Evolutionary conservation across 257 asterid genomes (phyloP), one percentile per base, ranked within the genome.

Genomic region (Primulina eburnea): DNA sequence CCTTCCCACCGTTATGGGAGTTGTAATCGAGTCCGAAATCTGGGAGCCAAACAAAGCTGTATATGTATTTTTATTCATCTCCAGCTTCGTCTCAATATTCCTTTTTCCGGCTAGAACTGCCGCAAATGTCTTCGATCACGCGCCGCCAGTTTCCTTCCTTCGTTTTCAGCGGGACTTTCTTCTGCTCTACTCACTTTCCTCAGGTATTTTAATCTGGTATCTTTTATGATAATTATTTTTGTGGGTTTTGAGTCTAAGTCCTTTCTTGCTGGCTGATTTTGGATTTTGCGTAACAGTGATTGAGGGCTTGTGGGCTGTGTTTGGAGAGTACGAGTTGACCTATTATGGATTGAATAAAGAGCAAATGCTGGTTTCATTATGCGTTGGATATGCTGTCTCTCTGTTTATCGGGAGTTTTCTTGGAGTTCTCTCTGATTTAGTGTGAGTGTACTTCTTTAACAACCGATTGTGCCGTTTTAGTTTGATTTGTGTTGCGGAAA

Each of bases 261-360:
- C 57, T 47, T 30, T 65, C 18, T 63, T n/a, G 65, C 73, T 71
- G 37, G 61, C 4, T 75, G 55, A 37, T 38, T 67, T 26, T 69
- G 40, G 67, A 26, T 33, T 43, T 17, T 62, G 56, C 62, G 55
- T 66, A 34, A 57, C 66, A 89, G 97, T 83, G 76, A 76, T 86
- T 82, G 87, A 89, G 82, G 97, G 99, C 60, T 76, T 88, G 60
- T 82, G 87, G 89, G 73, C 77, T n/a, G 86, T 89, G 87, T 86
- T 85, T 76, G 97, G 97, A 16, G 99, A 94, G 84, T 81, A 80
- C 79, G 97, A 89, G 71, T 76, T 80, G 82, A 83, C 72, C 9
- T 84, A 80, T 77, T 87, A 82, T 74, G 95, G 96, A 34, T 55
- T 84, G 75, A 74, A 80, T 75, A 90, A 82, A 74, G 93, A 86